A percentile compares a stretch with the other conserved stretches of the same genome.
phyloP scores from a whole-genome alignment of 108 stramenopile species.

The Pelagomonas calceolata region DNA sequence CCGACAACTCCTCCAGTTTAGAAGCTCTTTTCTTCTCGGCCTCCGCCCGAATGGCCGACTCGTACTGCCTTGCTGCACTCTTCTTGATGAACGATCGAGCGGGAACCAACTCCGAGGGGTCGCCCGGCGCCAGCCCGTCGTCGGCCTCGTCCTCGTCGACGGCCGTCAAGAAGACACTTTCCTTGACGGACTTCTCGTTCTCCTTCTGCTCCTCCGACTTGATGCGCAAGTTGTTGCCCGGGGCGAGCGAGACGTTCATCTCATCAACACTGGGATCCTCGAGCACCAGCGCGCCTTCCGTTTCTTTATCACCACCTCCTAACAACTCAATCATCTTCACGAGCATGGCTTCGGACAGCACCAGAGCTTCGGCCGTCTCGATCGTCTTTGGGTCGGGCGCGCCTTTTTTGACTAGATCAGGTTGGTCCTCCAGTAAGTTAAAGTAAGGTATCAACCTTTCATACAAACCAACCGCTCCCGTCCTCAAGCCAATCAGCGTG shows the following conservation, averaged over 20 bases:
- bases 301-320: constrained; percentile 24
- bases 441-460: constrained; percentile 48
- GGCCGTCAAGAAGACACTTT: not conserved
- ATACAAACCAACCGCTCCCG: constrained; percentile 55
- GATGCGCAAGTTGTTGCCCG: constrained; percentile 25
- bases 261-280: constrained; percentile 3
- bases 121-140: no score
- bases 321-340: constrained; percentile 37
- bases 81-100: no score
- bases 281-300: constrained; percentile 7
- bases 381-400: constrained; percentile 16
- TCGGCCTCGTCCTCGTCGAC: constrained; percentile 1
- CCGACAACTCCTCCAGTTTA: no score
- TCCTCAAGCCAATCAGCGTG: constrained; percentile 49
- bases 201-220: constrained; percentile 11
- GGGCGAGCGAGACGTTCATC: constrained; percentile 15
- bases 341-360: constrained; percentile 32
- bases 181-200: constrained; percentile 1
- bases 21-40: no score
- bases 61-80: no score
- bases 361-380: constrained; percentile 43
- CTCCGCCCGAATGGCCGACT: no score
- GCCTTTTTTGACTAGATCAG: not conserved
- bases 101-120: no score
- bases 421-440: constrained; percentile 35